Base-by-base conservation (phyloP, 2,329 filamentous ascomycete species). In the Colletotrichum neosansevieriae region DNA sequence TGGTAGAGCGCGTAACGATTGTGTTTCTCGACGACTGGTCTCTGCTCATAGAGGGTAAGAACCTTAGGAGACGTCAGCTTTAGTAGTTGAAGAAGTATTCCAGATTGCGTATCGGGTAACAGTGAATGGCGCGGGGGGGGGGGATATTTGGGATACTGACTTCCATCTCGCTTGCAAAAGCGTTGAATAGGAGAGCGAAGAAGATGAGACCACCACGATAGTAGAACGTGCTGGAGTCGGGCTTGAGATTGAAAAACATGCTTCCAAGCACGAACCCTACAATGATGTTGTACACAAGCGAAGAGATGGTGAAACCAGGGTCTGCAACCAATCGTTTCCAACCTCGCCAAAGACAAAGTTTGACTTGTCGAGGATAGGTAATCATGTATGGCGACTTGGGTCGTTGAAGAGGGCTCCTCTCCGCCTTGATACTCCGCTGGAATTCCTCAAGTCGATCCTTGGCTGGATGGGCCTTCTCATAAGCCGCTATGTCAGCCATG, bases 291-390 rank as follows among this genome's bases (percentile, higher is more conserved):
- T 64, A 63, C 73, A 90, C 88, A 42, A 86, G 84, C 53, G 91
- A 78, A 71, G 91, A 89, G 73, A 92, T 90, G 76, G 91, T 90
- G 69, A 88, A 84, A 0, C 86, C 86, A 64, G 84, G 87, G 74
- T 92, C 89, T 38, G 89, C 89, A 77, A 85, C 84, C 4, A 90
- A 82, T 6, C 92, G 82, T 87, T 88, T 90, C 70, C 91, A 88
- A 74, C 92, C 89, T 58, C 90, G 83, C 71, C 86, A 82, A 3
- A 88, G 88, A 79, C 86, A 72, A n/a, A 85, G 84, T 40, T 83
- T 76, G 7, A 91, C 86, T 76, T 92, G 90, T 5, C 85, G 81
- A n/a, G 83, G 77, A 71, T 91, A 88, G 17, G 86, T 89, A 53
- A 92, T 86, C 0, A 88, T 91, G 75, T 90, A 92, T 4, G 83